Percentiles rank a stretch among this genome's conserved stretches.
Evolutionary conservation across 139 green algal genomes (phyloP).

Genomic region (Asterochloris sp.): DNA sequence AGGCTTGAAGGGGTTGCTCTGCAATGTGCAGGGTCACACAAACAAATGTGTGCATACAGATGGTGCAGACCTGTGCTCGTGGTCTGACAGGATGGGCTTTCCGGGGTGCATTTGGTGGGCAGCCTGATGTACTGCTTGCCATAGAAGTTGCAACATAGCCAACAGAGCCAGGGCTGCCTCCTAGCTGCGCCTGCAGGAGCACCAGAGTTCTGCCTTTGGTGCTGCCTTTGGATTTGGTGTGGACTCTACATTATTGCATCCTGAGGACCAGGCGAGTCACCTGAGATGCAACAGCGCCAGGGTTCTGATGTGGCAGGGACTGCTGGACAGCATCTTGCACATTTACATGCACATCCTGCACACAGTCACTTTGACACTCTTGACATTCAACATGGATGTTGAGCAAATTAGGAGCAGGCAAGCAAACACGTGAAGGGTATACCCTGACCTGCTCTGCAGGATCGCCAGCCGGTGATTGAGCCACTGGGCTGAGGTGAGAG

Average conservation of each 20-base stretch:
- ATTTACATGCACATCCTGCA: neutral
- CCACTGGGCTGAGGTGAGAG: too few relatives aligned
- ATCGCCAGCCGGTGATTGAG: too few relatives aligned
- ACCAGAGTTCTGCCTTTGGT: neutral
- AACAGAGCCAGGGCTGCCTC: neutral
- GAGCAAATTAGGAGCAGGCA: neutral
- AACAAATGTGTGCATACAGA: neutral
- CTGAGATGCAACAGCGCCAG: neutral
- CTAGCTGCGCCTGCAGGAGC: neutral
- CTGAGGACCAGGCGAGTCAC: neutral
- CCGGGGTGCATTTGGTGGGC: conserved; percentile 6
- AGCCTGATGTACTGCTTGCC: neutral
- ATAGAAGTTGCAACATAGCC: neutral
- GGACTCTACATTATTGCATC: neutral
- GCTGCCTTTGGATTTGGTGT: neutral
- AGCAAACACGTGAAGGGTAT: too few relatives aligned
- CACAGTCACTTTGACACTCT: neutral
- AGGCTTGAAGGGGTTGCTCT: neutral
- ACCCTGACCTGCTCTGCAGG: too few relatives aligned
- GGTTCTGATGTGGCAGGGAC: neutral
- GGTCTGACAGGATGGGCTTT: conserved; percentile 1
- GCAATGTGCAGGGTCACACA: neutral
- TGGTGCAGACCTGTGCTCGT: neutral
- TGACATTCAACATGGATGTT: neutral
- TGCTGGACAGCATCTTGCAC: neutral